Conservation (phyloP, 1,139 yeast genomes). For the Yamadazyma buinensis region DNA sequence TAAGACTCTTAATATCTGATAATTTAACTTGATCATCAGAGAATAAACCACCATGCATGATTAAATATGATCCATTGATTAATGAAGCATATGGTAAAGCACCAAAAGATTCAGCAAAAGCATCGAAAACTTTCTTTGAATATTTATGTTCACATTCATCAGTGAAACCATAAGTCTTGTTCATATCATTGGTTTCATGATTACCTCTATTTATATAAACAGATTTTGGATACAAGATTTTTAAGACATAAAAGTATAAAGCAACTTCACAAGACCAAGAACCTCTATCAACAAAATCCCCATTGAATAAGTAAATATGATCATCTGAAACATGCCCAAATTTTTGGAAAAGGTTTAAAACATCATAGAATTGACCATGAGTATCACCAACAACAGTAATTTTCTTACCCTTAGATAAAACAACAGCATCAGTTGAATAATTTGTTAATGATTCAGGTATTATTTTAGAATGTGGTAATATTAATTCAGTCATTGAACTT, state of each 20-base stretch:
- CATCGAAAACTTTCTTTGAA: conserved; percentile 74
- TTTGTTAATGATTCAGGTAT: conserved; percentile 2
- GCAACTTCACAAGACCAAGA: conserved; percentile 99
- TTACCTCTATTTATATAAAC: conserved; percentile 88
- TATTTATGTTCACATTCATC: conserved; percentile 94
- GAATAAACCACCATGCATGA: conserved; percentile 95
- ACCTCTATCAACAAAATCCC: conserved; percentile 98
- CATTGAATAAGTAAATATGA: conserved; percentile 88
- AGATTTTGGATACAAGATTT: conserved; percentile 70
- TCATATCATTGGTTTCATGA: conserved; percentile 97
- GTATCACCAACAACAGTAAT: conserved; percentile 96
- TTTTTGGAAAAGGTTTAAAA: conserved; percentile 67
- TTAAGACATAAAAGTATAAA: conserved; percentile 70
- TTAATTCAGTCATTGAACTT: conserved; percentile 72
- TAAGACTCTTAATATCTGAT: conserved; percentile 67
- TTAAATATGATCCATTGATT: conserved; percentile 71
- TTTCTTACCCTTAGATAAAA: conserved; percentile 28
- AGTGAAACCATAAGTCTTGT: conserved; percentile 91
- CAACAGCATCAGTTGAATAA: conserved; percentile 16
- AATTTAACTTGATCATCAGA: conserved; percentile 70
- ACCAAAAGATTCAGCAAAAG: conserved; percentile 84
- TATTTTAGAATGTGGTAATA: conserved; percentile 34
- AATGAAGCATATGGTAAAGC: conserved; percentile 84
- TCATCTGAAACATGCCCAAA: conserved; percentile 66
- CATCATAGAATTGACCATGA: conserved; percentile 93